Conservation (phyloP, 2,329 filamentous ascomycete genomes). For the Fusarium tricinctum region DNA sequence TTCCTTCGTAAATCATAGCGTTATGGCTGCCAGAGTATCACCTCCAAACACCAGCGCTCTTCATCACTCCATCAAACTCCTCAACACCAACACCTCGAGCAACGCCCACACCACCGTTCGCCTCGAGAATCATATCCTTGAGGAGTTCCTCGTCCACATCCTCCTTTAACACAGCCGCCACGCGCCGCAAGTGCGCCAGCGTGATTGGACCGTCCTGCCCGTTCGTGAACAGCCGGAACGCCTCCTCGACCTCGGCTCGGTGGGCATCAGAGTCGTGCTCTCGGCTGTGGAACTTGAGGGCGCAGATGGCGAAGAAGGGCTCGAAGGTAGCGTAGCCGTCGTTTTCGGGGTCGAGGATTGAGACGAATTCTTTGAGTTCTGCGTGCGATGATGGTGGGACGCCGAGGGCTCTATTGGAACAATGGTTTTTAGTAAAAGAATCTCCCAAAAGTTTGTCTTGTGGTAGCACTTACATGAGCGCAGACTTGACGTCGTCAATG, state of each 20-base stretch:
- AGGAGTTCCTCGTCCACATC: slow-evolving; percentile 86
- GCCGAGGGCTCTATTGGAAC: slow-evolving; percentile 77
- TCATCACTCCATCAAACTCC: slow-evolving; percentile 91
- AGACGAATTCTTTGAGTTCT: slow-evolving; percentile 82
- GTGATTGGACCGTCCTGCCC: slow-evolving; percentile 74
- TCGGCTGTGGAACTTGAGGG: slow-evolving; percentile 81
- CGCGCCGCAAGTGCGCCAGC: slow-evolving; percentile 79
- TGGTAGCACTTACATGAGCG: slow-evolving; percentile 73
- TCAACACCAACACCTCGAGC: slow-evolving; percentile 78
- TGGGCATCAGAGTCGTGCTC: slow-evolving; percentile 68
- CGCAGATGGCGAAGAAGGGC: slow-evolving; percentile 88
- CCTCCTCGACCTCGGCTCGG: slow-evolving; percentile 80
- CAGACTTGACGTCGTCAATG: slow-evolving; percentile 76
- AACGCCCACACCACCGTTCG: slow-evolving; percentile 83
- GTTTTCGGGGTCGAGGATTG: slow-evolving; percentile 84
- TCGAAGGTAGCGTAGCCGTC: slow-evolving; percentile 84
- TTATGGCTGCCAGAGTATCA: slow-evolving; percentile 56
- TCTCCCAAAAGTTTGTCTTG: not conserved
- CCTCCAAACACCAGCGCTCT: slow-evolving; percentile 84
- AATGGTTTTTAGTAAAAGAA: slow-evolving; percentile 8
- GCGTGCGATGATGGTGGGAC: slow-evolving; percentile 73
- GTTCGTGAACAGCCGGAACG: slow-evolving; percentile 84
- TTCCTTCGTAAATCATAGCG: slow-evolving; percentile 40
- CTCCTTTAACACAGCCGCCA: slow-evolving; percentile 86
- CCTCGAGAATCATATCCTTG: slow-evolving; percentile 94